Evolutionary conservation across 495 filamentous ascomycete species (phyloP).

Genomic region (Pseudotulostoma volvatum): DNA sequence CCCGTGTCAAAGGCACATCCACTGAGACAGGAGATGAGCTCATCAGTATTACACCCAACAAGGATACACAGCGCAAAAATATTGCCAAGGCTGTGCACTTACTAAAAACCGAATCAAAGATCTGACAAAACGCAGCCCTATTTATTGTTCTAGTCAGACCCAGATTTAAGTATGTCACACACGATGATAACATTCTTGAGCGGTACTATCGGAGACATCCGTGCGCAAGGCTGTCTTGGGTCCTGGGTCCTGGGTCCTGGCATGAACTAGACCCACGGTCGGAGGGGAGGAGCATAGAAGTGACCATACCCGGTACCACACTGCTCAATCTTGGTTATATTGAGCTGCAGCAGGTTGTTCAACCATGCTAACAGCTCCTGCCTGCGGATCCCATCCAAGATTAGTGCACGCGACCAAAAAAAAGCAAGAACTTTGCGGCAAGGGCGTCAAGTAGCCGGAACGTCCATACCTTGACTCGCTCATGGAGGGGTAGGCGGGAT

Average conservation of each 20-base stretch:
- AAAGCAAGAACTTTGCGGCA: too few species aligned
- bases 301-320: conserved; percentile 86
- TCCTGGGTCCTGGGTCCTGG: too few species aligned
- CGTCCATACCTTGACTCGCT: conserved; percentile 36
- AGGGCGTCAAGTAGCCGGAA: too few species aligned
- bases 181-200: too few species aligned
- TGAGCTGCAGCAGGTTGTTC: conserved; percentile 92
- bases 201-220: too few species aligned
- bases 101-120: conserved; percentile 96
- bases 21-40: conserved; percentile 26
- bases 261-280: too few species aligned
- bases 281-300: conserved; percentile 14
- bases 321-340: conserved; percentile 97
- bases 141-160: too few species aligned
- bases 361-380: conserved; percentile 95
- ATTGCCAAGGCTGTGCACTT: conserved; percentile 12
- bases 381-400: conserved; percentile 28
- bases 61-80: conserved; percentile 1
- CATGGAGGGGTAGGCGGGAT: conserved; percentile 29
- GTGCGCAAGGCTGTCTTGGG: too few species aligned
- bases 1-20: conserved; percentile 88
- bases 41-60: conserved; percentile 2
- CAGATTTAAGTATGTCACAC: too few species aligned
- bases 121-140: conserved; percentile 87
- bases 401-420: too few species aligned